Evolutionary conservation across 176 grass and related monocot species (phyloP), one percentile per base, ranked within the genome.

Genomic region (Carex pumila): DNA sequence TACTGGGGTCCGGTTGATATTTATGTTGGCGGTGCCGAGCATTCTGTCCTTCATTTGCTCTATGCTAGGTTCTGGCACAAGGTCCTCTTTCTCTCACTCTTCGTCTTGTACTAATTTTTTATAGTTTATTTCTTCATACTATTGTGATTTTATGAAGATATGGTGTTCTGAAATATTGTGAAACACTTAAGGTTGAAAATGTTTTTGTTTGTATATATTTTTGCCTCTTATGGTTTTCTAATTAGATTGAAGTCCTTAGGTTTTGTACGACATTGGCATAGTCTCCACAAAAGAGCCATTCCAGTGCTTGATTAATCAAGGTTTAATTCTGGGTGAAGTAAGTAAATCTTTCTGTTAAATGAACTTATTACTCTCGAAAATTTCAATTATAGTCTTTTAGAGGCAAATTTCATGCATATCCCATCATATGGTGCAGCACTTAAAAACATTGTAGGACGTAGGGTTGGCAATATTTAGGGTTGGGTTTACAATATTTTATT

Each of bases 1-100:
- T 98, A 98, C 85, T 98, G 95, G 95, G 88, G 95, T 14, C 95
- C 95, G 72, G 95, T 98, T 70, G 95, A 98, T 67, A 87, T 98
- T 81, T 98, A 98, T 55, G 91, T 98, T 66, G 95, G 95, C 80
- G 95, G 95, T 84, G 95, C 95, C 63, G 95, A 98, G 89, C 95
- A 98, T 87, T 98, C 95, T 86, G 95, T 98, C 73, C 87, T 98
- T 71, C 95, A 98, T 84, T 98, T 98, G 92, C 90, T 98, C 83
- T 98, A 98, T 90, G 95, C 95, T 57, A 91, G 95, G 89, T 98
- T 98, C 89, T 98, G 95, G 95, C 95, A 98, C 85, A 98, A 98
- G 95, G 95, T 98, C 84, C 22, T 36, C 17, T 65, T 45, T 30
- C 78, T 39, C 17, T 62, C 78, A 7, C 32, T 45, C 19, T 72